These are phyloP conservation scores for Calonectria leucothoes DNA, from an alignment of 2,329 filamentous ascomycete genomes.

Conservation along the genomic window DNA sequence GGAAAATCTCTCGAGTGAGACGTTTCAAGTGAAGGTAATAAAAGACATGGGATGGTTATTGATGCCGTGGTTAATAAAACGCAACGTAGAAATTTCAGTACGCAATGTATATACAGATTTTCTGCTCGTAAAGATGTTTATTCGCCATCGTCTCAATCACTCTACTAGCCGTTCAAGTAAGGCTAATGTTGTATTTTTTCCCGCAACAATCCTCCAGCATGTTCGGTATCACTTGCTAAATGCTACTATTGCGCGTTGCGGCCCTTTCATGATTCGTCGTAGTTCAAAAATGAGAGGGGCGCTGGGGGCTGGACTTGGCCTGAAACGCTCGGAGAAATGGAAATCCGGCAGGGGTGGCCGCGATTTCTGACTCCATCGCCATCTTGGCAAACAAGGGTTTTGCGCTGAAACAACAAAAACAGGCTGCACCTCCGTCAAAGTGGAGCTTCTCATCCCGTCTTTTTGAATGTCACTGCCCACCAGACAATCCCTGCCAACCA, in stretches of 20 bases:
- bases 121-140: neutral
- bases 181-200: neutral
- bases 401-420: neutral
- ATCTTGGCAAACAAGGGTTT: neutral
- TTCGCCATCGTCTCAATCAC: neutral
- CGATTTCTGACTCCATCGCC: neutral
- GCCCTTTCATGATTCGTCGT: neutral
- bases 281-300: neutral
- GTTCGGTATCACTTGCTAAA: neutral
- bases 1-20: neutral
- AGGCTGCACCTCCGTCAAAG: neutral
- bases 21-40: neutral
- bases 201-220: neutral
- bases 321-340: constrained; percentile 3
- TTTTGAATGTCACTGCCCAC: neutral
- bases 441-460: neutral
- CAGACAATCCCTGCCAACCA: neutral
- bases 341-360: neutral
- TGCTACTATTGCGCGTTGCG: neutral
- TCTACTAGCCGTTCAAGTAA: neutral
- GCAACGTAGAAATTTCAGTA: neutral
- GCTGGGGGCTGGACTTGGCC: neutral
- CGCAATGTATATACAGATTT: neutral
- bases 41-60: neutral
- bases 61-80: neutral